A percentile compares a stretch with the other conserved stretches of the same genome.
Conservation (phyloP, 345 rosid species). For the Firmiana major region DNA sequence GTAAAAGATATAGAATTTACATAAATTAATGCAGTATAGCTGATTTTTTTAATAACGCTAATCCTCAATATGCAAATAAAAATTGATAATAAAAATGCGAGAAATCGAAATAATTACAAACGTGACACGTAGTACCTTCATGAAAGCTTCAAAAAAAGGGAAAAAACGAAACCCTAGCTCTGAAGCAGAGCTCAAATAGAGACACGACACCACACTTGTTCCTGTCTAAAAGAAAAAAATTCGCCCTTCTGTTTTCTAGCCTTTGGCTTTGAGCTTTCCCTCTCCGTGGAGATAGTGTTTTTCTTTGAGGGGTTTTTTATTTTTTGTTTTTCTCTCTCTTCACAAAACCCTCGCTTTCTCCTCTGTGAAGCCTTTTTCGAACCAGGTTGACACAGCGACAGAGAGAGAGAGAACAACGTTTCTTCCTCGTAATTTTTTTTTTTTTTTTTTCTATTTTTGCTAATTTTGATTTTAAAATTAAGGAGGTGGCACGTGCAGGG, state of each 20-base stretch:
- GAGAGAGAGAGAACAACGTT: constrained; percentile 22
- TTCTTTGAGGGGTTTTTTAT: background rate
- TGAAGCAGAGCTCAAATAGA: constrained; percentile 16
- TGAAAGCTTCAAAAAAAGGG: background rate
- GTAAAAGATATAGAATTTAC: background rate
- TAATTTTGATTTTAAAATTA: constrained; percentile 12
- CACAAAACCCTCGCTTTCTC: constrained; percentile 30
- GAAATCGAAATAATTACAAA: background rate
- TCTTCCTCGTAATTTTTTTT: constrained; percentile 23
- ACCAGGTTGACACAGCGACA: constrained; percentile 22
- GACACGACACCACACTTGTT: background rate
- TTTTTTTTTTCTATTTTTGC: constrained; percentile 4
- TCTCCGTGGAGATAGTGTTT: constrained; percentile 11
- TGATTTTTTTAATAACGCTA: constrained; percentile 14
- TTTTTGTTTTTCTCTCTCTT: constrained; percentile 5
- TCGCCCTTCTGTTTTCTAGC: background rate
- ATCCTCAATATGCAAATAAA: constrained; percentile 8
- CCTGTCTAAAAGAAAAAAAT: constrained; percentile 3
- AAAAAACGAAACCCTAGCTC: constrained; percentile 36
- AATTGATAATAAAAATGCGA: constrained; percentile 3
- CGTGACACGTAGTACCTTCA: constrained; percentile 24
- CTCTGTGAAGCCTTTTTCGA: constrained; percentile 21
- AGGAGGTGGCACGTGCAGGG: constrained; percentile 29
- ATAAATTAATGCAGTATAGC: constrained; percentile 14
- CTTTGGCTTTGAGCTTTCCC: constrained; percentile 10